Percentiles rank a stretch among this genome's conserved stretches.
phyloP scores from a whole-genome alignment of 164 flowering plant genomes.

The Magnolia kwangsiensis region DNA sequence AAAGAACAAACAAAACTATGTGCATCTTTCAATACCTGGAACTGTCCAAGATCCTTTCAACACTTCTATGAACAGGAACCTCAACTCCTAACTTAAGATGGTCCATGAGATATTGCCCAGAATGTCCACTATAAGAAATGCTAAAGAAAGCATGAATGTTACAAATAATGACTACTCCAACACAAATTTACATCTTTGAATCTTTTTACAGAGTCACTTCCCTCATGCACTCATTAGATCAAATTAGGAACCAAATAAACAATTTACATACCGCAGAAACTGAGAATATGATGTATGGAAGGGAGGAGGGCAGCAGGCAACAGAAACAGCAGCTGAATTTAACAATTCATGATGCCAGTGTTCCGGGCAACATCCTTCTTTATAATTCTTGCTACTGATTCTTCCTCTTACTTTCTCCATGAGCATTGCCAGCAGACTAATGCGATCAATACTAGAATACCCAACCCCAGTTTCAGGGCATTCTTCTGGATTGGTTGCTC shows the following conservation, averaged over 20 bases:
- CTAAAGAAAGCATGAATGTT: too few species aligned
- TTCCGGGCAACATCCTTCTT: slow-evolving; percentile 20
- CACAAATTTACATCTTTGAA: too few species aligned
- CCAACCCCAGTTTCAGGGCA: slow-evolving; percentile 18
- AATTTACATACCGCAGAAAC: slow-evolving; percentile 61
- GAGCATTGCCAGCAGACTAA: slow-evolving; percentile 52
- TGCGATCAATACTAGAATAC: slow-evolving; percentile 26
- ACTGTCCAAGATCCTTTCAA: too few species aligned
- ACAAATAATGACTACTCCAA: too few species aligned
- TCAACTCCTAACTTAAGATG: too few species aligned
- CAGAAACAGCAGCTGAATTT: slow-evolving; percentile 59
- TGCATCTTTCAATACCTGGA: too few species aligned
- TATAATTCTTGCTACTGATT: slow-evolving; percentile 28
- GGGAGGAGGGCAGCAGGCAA: slow-evolving; percentile 40
- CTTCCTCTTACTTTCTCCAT: slow-evolving; percentile 60
- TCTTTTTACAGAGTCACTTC: too few species aligned
- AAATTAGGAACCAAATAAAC: slow-evolving; percentile 1
- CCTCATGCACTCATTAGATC: not conserved
- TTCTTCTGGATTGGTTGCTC: slow-evolving; percentile 28
- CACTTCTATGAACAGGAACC: too few species aligned
- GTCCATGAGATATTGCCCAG: too few species aligned
- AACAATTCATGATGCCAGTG: slow-evolving; percentile 71
- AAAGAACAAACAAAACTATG: too few species aligned
- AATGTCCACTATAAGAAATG: too few species aligned
- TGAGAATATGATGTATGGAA: slow-evolving; percentile 32